Percentiles rank a stretch among this genome's conserved stretches.
Evolutionary conservation across 176 grass and related monocot species (phyloP).

Genomic region (Oryza australiensis): DNA sequence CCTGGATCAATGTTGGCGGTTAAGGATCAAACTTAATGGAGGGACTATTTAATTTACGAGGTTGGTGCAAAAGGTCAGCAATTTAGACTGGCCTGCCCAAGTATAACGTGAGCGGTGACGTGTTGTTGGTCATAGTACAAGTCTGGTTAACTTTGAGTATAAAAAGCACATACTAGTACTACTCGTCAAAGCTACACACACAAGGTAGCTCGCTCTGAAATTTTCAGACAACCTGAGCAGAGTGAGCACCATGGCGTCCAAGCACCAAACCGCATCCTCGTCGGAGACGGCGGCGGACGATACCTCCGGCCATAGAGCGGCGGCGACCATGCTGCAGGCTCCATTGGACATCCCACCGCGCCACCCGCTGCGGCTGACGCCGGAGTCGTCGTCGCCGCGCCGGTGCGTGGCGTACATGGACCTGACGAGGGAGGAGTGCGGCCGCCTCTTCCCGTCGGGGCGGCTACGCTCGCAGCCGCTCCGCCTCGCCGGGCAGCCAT

Average conservation of each 20-base stretch:
- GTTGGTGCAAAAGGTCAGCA: background rate
- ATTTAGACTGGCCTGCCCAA: background rate
- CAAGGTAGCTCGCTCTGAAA: too few relatives aligned
- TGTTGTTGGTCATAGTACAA: background rate
- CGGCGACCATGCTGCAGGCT: too few relatives aligned
- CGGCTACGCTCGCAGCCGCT: constrained; percentile 83
- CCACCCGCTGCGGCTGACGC: background rate
- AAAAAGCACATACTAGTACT: background rate
- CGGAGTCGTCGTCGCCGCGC: too few relatives aligned
- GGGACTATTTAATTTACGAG: background rate
- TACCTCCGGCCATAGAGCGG: too few relatives aligned
- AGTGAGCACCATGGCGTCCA: background rate
- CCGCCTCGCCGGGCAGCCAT: constrained; percentile 80
- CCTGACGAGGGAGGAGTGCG: constrained; percentile 78
- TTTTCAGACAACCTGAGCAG: too few relatives aligned
- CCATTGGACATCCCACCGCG: too few relatives aligned
- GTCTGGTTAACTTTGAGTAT: background rate
- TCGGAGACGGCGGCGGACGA: too few relatives aligned
- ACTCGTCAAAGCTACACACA: too few relatives aligned
- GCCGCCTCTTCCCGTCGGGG: constrained; percentile 74
- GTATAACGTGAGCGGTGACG: background rate
- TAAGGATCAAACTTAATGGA: background rate
- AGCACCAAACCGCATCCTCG: too few relatives aligned
- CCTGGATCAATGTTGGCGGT: too few relatives aligned
- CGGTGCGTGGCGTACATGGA: constrained; percentile 91